Percentiles rank a stretch among this genome's conserved stretches.
Evolutionary conservation across 108 stramenopile species (phyloP).

Genomic region (Nitzschia sp.): DNA sequence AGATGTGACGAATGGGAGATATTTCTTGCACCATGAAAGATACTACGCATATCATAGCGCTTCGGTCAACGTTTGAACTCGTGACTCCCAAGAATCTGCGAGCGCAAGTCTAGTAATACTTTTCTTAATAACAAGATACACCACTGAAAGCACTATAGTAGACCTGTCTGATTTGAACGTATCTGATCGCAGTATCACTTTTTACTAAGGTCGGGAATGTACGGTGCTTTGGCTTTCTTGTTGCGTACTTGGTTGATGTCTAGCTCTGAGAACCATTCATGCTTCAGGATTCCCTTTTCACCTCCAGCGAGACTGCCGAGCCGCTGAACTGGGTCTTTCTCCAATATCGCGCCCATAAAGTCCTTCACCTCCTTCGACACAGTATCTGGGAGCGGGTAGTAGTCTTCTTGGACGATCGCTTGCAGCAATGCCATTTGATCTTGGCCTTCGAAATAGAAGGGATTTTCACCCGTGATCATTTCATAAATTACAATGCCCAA

Average conservation of each 20-base stretch:
- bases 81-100: no score
- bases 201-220: not conserved
- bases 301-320: constrained; percentile 63
- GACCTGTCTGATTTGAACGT: no score
- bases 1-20: no score
- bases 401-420: constrained; percentile 70
- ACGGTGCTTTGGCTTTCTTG: constrained; percentile 83
- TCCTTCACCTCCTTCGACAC: constrained; percentile 23
- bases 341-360: constrained; percentile 51
- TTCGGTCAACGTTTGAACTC: no score
- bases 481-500: constrained; percentile 85
- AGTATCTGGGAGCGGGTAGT: constrained; percentile 9
- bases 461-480: constrained; percentile 70
- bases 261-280: constrained; percentile 73
- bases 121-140: no score
- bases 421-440: constrained; percentile 76
- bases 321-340: constrained; percentile 53
- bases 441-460: constrained; percentile 63
- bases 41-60: no score
- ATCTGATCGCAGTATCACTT: not conserved
- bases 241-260: constrained; percentile 54
- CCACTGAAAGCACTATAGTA: no score
- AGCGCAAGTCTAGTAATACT: no score
- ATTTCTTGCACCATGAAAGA: no score
- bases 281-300: constrained; percentile 56